These are phyloP conservation scores for Lachnellula cervina DNA, from an alignment of 2,329 filamentous ascomycete species.

Conservation along the genomic window DNA sequence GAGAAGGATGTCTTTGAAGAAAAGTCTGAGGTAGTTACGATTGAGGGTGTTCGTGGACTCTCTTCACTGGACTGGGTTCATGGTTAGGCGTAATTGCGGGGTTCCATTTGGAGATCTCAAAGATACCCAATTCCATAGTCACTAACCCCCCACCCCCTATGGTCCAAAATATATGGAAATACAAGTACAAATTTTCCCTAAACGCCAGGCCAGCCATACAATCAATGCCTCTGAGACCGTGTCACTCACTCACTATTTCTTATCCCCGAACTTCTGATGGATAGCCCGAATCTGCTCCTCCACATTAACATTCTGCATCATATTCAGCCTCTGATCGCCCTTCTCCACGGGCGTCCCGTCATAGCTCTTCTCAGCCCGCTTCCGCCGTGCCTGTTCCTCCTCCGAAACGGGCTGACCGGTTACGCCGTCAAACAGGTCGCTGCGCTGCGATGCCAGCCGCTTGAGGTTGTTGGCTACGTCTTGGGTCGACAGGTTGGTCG, in stretches of 20 bases:
- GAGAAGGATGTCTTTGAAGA: too few species aligned
- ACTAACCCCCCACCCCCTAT: too few species aligned
- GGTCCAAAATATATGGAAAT: too few species aligned
- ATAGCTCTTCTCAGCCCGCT: constrained; percentile 66
- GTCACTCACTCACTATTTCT: constrained; percentile 18
- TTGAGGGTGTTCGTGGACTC: too few species aligned
- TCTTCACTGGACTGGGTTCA: too few species aligned
- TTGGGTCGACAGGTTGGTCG: constrained; percentile 77
- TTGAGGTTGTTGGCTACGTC: constrained; percentile 95
- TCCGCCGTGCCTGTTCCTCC: constrained; percentile 71
- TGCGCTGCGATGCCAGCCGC: constrained; percentile 82
- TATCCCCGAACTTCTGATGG: constrained; percentile 48
- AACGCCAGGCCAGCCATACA: not conserved
- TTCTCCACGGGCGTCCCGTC: constrained; percentile 58
- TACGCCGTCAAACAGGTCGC: constrained; percentile 76
- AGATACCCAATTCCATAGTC: too few species aligned
- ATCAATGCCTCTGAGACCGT: not conserved
- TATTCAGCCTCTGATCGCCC: constrained; percentile 49
- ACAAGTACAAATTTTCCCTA: not conserved
- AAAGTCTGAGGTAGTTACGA: too few species aligned
- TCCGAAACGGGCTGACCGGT: constrained; percentile 65
- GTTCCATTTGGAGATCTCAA: too few species aligned
- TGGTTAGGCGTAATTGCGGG: too few species aligned
- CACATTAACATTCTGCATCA: constrained; percentile 68
- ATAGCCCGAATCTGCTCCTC: constrained; percentile 78